These are phyloP conservation scores for Suillus occidentalis DNA, from an alignment of 768 basidiomycete genomes.

Conservation along the genomic window DNA sequence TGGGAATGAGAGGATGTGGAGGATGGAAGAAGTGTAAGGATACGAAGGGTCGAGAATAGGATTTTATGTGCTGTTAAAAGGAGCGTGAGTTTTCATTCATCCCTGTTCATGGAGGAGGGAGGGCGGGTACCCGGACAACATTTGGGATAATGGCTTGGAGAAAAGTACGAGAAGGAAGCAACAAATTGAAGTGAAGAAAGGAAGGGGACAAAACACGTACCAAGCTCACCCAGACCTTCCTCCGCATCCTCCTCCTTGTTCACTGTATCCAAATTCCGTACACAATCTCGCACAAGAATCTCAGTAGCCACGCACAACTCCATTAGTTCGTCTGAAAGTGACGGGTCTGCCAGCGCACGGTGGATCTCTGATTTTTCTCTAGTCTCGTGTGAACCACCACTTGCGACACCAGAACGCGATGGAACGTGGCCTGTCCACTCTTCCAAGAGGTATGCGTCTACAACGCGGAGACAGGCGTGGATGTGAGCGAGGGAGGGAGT, in stretches of 20 bases:
- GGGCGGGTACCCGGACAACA: no score
- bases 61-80: background rate
- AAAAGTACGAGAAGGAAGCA: background rate
- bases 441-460: slow-evolving; percentile 64
- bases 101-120: background rate
- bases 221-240: background rate
- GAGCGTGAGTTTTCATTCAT: background rate
- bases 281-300: background rate
- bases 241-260: background rate
- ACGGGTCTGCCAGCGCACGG: background rate
- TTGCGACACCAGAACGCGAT: slow-evolving; percentile 7
- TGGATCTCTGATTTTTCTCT: slow-evolving; percentile 8
- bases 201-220: background rate
- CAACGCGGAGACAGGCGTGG: slow-evolving; percentile 54
- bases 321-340: background rate
- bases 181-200: background rate
- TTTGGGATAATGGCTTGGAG: background rate
- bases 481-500: slow-evolving; percentile 45
- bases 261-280: background rate
- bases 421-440: slow-evolving; percentile 43
- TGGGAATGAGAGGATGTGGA: background rate
- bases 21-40: background rate
- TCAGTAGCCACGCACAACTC: slow-evolving; percentile 2
- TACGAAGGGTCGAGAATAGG: background rate
- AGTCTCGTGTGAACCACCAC: slow-evolving; percentile 13